These are phyloP conservation scores for Pseudozyma hubeiensis DNA, from an alignment of 1,284 basidiomycete genomes.

Conservation along the genomic window DNA sequence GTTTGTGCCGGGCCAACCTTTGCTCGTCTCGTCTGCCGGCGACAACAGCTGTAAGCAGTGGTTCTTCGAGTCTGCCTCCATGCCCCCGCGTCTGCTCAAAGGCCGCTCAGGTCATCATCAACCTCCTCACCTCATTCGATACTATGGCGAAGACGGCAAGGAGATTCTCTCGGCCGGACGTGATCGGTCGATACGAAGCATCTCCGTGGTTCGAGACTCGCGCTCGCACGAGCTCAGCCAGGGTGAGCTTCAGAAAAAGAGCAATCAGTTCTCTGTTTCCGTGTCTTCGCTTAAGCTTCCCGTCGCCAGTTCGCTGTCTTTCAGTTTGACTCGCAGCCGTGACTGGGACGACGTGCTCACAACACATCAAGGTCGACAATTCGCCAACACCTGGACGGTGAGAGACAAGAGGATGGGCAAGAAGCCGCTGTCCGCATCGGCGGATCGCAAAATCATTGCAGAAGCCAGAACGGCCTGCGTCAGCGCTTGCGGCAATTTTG, in stretches of 20 bases:
- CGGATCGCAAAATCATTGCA: constrained; percentile 68
- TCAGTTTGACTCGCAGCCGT: constrained; percentile 83
- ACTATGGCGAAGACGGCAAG: constrained; percentile 96
- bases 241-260: constrained; percentile 82
- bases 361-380: constrained; percentile 77
- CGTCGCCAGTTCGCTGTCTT: constrained; percentile 80
- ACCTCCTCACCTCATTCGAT: constrained; percentile 90
- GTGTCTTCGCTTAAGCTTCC: constrained; percentile 74
- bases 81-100: constrained; percentile 82
- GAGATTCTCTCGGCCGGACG: constrained; percentile 75
- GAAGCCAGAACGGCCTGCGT: constrained; percentile 73
- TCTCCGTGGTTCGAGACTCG: constrained; percentile 79
- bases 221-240: constrained; percentile 86
- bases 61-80: constrained; percentile 83
- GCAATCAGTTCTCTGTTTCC: constrained; percentile 81
- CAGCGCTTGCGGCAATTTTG: constrained; percentile 96
- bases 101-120: constrained; percentile 90
- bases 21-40: constrained; percentile 58
- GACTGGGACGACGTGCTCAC: constrained; percentile 99
- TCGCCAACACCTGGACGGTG: constrained; percentile 60
- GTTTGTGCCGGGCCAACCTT: constrained; percentile 60
- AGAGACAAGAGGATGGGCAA: constrained; percentile 61
- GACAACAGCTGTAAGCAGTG: constrained; percentile 77
- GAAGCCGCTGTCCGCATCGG: constrained; percentile 44
- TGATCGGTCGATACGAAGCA: constrained; percentile 88